Evolutionary conservation across 148 eudicot species (phyloP).

Genomic region (Pouteria glomerata): DNA sequence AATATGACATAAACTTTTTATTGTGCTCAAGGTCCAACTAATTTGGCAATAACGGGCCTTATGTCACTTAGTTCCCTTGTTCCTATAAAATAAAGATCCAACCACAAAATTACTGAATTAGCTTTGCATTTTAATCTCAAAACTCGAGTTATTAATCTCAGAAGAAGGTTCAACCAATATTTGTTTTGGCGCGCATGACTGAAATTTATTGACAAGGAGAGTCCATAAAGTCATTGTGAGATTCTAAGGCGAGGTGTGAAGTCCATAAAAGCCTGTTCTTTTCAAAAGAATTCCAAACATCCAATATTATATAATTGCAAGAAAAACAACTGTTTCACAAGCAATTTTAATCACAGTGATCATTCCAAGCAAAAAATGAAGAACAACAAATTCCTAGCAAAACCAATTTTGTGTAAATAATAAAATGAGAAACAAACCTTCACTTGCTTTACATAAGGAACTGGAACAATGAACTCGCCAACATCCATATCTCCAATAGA

Average conservation of each 20-base stretch:
- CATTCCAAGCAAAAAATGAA: background rate
- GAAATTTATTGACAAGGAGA: background rate
- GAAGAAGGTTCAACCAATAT: background rate
- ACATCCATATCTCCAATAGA: conserved; percentile 98
- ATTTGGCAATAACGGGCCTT: background rate
- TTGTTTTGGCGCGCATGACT: background rate
- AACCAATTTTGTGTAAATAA: background rate
- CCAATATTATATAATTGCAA: background rate
- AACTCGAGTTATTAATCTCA: background rate
- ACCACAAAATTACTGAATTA: background rate
- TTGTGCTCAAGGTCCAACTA: background rate
- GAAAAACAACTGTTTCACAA: background rate
- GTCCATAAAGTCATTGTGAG: background rate
- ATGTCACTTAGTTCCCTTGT: background rate
- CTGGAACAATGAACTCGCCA: conserved; percentile 93
- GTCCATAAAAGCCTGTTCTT: background rate
- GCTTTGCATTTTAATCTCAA: background rate
- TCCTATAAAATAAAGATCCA: background rate
- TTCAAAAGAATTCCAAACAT: background rate
- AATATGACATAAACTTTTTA: background rate
- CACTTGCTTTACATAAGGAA: conserved; percentile 95
- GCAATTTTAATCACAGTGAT: background rate
- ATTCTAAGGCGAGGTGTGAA: too few species aligned
- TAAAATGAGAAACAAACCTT: conserved; percentile 48
- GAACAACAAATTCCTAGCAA: background rate